Evolutionary conservation across 208 protist species (phyloP), one percentile per base, ranked within the genome.

Genomic region (Trypanosoma congolense): DNA sequence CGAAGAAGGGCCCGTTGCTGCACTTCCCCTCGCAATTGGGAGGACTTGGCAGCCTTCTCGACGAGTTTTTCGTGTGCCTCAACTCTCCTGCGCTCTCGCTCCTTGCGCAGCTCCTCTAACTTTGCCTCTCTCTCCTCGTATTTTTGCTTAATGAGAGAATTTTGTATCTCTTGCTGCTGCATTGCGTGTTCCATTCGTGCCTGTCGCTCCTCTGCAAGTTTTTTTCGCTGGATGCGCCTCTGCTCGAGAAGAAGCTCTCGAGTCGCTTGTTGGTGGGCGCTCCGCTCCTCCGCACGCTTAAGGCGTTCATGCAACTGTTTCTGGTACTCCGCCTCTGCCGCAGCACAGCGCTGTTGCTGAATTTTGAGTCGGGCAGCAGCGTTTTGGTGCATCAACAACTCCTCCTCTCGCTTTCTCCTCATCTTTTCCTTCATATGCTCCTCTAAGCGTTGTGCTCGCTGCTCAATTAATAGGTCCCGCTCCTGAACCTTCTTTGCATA

Each of bases 141-240:
- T 51, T 74, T 70, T 53, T 61, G 49, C 68, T 77, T 65, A 19
- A 70, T 28, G 29, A 42, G 29, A 3, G 56, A 56, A 8, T 62
- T 81, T 49, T 82, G 64, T 35, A 66, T 44, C 53, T 76, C 70
- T 53, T 80, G 63, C n/a, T 56, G 0, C 38, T 70, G 62, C 21
- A 67, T 65, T 43, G 68, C 74, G 46, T 75, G 76, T 44, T 73
- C 73, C 47, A 86, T 59, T 21, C 77, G 80, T 26, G 47, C 56
- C n/a, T 58, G 66, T 30, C 81, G 86, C 67, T 87, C 77, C 56
- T 63, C 75, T 46, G 76, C 80, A 40, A 63, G 52, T 29, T 56
- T 70, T 54, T 60, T 55, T 14, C 69, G 64, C 48, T 74, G 43
- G 38, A 65, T 35, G 18, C 70, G 79, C 31, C 63, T 49, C 2